A percentile compares a stretch with the other conserved stretches of the same genome.
Evolutionary conservation across 371 early-diverging fungal genomes (phyloP).

Genomic region (Mortierella sp.): DNA sequence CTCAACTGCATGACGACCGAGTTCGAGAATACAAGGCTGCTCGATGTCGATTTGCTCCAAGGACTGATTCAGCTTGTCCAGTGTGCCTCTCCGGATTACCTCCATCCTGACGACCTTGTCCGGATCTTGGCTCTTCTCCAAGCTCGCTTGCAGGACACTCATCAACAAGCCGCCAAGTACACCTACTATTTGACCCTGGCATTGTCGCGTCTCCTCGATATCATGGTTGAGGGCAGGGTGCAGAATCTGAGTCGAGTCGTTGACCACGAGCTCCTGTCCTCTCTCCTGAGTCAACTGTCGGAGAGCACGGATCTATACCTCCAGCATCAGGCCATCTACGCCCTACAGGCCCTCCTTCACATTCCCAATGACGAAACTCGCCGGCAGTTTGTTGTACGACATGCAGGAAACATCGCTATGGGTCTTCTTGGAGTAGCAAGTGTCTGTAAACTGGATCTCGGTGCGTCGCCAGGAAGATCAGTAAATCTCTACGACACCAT

Average conservation of each 20-base stretch:
- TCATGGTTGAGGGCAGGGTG: not conserved
- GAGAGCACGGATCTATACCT: not conserved
- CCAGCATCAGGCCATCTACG: not conserved
- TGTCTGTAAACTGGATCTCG: not conserved
- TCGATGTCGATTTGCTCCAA: not conserved
- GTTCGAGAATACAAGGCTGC: not conserved
- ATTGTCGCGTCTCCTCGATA: not conserved
- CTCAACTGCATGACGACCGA: not conserved
- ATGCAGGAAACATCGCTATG: not conserved
- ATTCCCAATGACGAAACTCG: not conserved
- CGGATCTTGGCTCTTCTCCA: not conserved
- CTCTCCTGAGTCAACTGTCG: not conserved
- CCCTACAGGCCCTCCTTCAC: not conserved
- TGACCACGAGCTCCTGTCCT: not conserved
- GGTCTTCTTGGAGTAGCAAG: not conserved
- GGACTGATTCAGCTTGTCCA: constrained; percentile 2
- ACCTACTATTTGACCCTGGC: not conserved
- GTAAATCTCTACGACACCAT: not conserved
- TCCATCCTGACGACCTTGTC: not conserved
- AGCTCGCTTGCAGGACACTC: not conserved
- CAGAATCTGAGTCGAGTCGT: not conserved
- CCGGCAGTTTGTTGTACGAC: not conserved
- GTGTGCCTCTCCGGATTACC: not conserved
- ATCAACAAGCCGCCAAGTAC: not conserved
- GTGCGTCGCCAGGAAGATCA: not conserved